Evolutionary conservation across 768 basidiomycete genomes (phyloP), one percentile per base, ranked within the genome.

Genomic region (Mycena capillaripes): DNA sequence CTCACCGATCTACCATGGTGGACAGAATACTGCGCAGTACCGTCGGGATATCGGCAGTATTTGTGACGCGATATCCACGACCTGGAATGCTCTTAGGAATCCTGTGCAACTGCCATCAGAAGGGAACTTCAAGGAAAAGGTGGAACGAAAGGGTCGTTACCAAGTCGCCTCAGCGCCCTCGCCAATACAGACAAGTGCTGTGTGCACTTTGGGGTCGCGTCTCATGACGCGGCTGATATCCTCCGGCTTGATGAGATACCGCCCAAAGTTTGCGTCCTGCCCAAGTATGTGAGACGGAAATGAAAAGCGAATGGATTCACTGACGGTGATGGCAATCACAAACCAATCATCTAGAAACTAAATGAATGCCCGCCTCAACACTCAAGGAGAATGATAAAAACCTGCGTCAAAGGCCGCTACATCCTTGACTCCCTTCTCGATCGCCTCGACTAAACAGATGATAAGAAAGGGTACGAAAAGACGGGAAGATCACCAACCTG

Each of bases 111-210:
- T 64, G 29, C 59, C 27, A 72, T 50, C 11, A n/a, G 32, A 36
- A 3, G 38, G n/a, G n/a, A n/a, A n/a, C n/a, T n/a, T n/a, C n/a
- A n/a, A 32, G 21, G 34, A 27, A 6, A 40, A 36, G 2, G 69
- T 19, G 1, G 32, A n/a, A 17, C 38, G n/a, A 4, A 70, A 55
- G 30, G 29, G 4, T 19, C 6, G 58, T 50, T 75, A 91, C 92
- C 91, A 92, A 16, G 87, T 72, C 27, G 89, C 87, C 74, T 92
- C 91, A 5, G 91, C 90, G 10, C 91, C 90, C 77, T 92, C 91
- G 17, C 91, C 91, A 52, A 93, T 92, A 75, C 91, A 92, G 36
- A 93, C 88, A 30, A 92, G 80, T 0, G 91, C 90, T 7, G 90
- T 90, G 69, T 91, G 87, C 21, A 93, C 91, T 78, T 91, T 93